phyloP scores from a whole-genome alignment of 2,329 filamentous ascomycete genomes.

The Trichoderma endophyticum region DNA sequence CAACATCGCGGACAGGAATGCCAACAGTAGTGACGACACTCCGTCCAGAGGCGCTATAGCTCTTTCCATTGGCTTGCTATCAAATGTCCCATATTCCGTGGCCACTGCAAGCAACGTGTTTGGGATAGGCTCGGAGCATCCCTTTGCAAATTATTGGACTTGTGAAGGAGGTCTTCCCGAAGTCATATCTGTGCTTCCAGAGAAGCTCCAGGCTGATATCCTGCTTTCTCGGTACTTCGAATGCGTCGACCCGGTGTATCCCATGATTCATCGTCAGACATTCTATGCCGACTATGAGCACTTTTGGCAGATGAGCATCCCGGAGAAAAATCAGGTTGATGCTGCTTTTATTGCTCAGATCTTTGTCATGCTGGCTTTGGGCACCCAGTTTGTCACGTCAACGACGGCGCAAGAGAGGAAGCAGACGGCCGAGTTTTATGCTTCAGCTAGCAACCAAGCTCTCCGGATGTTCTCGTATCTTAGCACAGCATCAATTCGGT shows the following conservation, averaged over 20 bases:
- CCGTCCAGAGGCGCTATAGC: constrained; percentile 51
- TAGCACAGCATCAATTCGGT: constrained; percentile 68
- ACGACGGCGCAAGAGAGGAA: constrained; percentile 60
- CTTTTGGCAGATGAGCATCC: constrained; percentile 63
- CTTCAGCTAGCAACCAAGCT: constrained; percentile 74
- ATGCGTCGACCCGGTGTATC: constrained; percentile 75
- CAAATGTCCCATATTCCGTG: constrained; percentile 68
- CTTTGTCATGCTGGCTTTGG: constrained; percentile 74
- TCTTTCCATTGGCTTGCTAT: constrained; percentile 60
- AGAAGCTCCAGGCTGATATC: constrained; percentile 72
- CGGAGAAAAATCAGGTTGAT: constrained; percentile 61
- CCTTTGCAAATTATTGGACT: constrained; percentile 83
- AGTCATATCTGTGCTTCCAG: constrained; percentile 71
- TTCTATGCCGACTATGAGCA: constrained; percentile 77
- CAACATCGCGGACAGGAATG: constrained; percentile 55
- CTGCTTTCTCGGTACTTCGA: constrained; percentile 63
- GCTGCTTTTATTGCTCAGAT: constrained; percentile 68
- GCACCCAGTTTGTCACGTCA: constrained; percentile 70
- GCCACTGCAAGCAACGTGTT: constrained; percentile 74
- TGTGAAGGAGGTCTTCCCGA: constrained; percentile 71
- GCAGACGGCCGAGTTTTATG: constrained; percentile 77
- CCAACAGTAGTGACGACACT: constrained; percentile 42
- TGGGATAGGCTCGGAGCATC: constrained; percentile 74
- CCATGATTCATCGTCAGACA: constrained; percentile 71
- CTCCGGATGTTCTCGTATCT: constrained; percentile 73